Base-by-base conservation (phyloP, 257 asterid species). In the Gardenia jasminoides region DNA sequence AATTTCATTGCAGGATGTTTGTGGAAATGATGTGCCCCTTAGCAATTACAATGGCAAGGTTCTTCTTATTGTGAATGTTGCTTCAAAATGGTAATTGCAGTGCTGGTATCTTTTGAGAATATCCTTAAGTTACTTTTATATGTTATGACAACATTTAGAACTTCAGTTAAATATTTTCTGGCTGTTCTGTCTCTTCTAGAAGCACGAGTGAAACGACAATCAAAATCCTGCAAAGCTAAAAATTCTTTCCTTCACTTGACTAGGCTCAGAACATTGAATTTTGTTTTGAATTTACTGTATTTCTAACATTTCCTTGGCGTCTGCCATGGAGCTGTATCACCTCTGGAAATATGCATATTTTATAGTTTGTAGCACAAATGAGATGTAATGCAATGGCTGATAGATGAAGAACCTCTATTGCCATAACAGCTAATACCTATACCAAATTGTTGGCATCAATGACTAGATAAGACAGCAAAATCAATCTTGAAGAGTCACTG, bases 11-110 rank as follows among this genome's bases (percentile, higher is more conserved):
- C 96, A 93, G 97, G 98, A 92, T 87, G 85, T 86, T 80, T 84
- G 72, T 36, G 96, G 98, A 74, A 88, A 89, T 80, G 96, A 89
- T 76, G 94, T 92, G 74, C 85, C 92, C 70, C 86, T 93, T 77
- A 87, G 90, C 88, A 88, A 82, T 80, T 94, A 94, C 86, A 79
- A 48, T 36, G 97, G 97, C 71, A 91, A 91, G 84, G 98, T 90
- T 81, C 85, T 92, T 78, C 90, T 93, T 77, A 80, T 93, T 47
- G 97, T 93, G 74, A 92, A 93, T 83, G 97, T 92, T 76, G 98
- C 98, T 81, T 93, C 98, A 7, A 88, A 90, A 83, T 92, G 98
- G 98, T 92, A 88, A 28, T 24, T 66, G 28, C 16, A 15, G 67
- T 80, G 33, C 76, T 56, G 28, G 9, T 44, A 31, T 11, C 16